Base-by-base conservation (phyloP, 1,284 basidiomycete genomes). In the Golubevia pallescens region DNA sequence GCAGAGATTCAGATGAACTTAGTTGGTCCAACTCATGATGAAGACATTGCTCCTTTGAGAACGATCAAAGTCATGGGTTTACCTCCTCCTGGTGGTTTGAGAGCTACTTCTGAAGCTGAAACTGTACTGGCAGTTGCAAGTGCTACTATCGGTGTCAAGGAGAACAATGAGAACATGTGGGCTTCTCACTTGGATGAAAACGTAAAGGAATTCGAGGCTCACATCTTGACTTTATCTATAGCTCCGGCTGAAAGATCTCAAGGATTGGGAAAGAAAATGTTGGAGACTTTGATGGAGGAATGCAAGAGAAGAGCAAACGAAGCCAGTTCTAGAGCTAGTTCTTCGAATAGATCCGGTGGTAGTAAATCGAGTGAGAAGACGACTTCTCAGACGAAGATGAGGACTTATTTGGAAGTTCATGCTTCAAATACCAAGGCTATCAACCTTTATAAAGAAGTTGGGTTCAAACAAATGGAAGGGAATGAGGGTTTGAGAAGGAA, bases 101-200 rank as follows among this genome's bases (percentile, higher is more conserved):
- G 58, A 16, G 54, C 56, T 3, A 19, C 20, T 13, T 52, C 54
- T 16, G 73, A 77, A 24, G 61, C 60, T 10, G 78, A 81, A 57
- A 73, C 68, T 32, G 73, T 81, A n/a, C 59, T 80, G 14, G 78
- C 75, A 2, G 78, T 81, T 1, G 74, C 72, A 1, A 71, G 69
- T 3, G 78, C 78, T 10, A 63, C 68, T 16, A 10, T 77, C n/a
- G 55, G 28, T n/a, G 61, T 57, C 60, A 63, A 68, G 20, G 34
- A 38, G 34, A 38, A 38, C 34, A 38, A 38, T 38, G 3, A 38
- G 5, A 38, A 10, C 34, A 38, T 38, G 34, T 38, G 3, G 5
- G 34, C 34, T 38, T 4, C 3, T 38, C 34, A 38, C 34, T 5
- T 5, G 5, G 10, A 10, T 38, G 34, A 5, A 5, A 4, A 38